Conservation (phyloP, 2,329 filamentous ascomycete genomes). For the Beauveria bassiana region DNA sequence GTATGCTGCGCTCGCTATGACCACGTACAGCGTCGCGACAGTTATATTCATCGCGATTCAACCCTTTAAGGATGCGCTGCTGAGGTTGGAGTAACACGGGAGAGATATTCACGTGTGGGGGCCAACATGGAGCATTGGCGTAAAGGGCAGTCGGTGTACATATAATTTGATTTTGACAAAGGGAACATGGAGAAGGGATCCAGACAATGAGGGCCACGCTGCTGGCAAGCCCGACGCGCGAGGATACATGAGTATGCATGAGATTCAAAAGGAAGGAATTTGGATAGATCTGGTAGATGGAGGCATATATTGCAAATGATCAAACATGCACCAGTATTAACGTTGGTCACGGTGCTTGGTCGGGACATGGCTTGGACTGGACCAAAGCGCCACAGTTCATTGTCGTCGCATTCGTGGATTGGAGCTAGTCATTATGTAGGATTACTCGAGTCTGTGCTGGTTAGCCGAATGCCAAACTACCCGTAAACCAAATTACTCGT, state of each 20-base stretch:
- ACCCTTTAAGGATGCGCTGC: constrained; percentile 34
- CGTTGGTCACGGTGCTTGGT: neutral
- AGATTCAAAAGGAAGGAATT: neutral
- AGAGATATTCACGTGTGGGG: too few species aligned
- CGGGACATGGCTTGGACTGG: neutral
- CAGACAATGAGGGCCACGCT: neutral
- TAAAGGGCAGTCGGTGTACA: too few species aligned
- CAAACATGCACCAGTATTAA: neutral
- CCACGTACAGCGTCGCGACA: constrained; percentile 47
- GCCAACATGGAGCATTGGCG: too few species aligned
- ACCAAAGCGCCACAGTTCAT: neutral
- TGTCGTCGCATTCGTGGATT: neutral
- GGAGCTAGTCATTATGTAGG: neutral
- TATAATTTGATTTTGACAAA: neutral
- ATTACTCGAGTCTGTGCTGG: neutral
- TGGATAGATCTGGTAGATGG: neutral
- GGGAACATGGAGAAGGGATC: neutral
- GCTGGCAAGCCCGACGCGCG: neutral
- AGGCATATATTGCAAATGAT: neutral
- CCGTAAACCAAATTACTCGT: too few species aligned
- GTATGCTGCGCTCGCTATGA: constrained; percentile 51
- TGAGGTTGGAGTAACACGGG: constrained; percentile 23
- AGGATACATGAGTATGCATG: neutral
- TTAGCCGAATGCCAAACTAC: neutral
- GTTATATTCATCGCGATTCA: constrained; percentile 45